Percentiles rank a stretch among this genome's conserved stretches.
Evolutionary conservation across 1,139 yeast species (phyloP).

Genomic region (Zygoascus hellenicus): DNA sequence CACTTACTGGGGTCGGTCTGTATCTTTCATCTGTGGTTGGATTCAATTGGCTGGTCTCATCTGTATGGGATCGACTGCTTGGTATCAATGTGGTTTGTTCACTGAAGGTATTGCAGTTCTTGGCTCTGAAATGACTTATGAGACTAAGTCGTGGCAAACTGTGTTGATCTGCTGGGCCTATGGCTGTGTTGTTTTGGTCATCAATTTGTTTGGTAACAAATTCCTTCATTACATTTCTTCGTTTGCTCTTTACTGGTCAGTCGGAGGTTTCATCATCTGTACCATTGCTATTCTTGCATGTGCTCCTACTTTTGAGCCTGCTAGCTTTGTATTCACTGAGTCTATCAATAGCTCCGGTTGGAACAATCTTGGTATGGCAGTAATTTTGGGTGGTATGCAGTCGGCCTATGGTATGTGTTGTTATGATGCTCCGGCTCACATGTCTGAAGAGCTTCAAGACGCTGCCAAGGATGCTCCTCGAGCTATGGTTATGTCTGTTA

Average conservation of each 20-base stretch:
- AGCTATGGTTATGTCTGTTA: slow-evolving; percentile 51
- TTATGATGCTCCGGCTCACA: slow-evolving; percentile 55
- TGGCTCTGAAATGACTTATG: slow-evolving; percentile 15
- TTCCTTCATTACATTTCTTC: slow-evolving; percentile 30
- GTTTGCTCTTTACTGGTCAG: slow-evolving; percentile 24
- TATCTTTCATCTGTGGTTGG: slow-evolving; percentile 54
- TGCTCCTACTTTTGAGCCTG: slow-evolving; percentile 33
- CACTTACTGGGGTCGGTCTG: slow-evolving; percentile 39
- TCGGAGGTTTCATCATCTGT: slow-evolving; percentile 23
- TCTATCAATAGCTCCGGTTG: slow-evolving; percentile 48
- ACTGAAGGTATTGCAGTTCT: slow-evolving; percentile 23
- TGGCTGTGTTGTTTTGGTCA: slow-evolving; percentile 17
- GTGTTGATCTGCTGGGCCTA: slow-evolving; percentile 46
- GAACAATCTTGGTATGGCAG: slow-evolving; percentile 49
- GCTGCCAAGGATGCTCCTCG: slow-evolving; percentile 50
- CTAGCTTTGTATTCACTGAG: slow-evolving; percentile 46
- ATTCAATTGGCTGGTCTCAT: slow-evolving; percentile 38
- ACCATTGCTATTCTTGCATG: slow-evolving; percentile 24
- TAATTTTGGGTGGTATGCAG: slow-evolving; percentile 54
- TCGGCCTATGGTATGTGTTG: slow-evolving; percentile 60
- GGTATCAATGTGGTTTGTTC: slow-evolving; percentile 23
- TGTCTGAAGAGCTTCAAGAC: slow-evolving; percentile 51
- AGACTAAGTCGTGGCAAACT: slow-evolving; percentile 45
- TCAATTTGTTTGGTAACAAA: slow-evolving; percentile 13
- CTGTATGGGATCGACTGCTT: slow-evolving; percentile 25